Percentiles rank a stretch among this genome's conserved stretches.
These are phyloP conservation scores for Kentomonas sorsogonicus DNA, from an alignment of 208 protist species.

Conservation along the genomic window DNA sequence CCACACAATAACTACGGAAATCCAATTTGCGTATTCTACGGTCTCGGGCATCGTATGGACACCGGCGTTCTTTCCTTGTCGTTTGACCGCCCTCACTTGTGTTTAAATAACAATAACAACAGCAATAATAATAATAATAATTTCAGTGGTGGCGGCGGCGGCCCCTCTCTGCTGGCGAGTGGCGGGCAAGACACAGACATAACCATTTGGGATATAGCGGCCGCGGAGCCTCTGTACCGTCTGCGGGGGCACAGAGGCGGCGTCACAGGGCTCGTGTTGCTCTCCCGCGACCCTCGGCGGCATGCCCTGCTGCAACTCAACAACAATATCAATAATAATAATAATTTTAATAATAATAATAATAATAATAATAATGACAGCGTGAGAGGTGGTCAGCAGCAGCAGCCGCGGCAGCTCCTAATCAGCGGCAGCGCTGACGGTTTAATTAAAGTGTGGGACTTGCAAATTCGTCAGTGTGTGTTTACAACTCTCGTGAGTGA, in stretches of 20 bases:
- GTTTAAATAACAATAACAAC: neutral
- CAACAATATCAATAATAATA: neutral
- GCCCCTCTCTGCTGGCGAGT: conserved; percentile 2
- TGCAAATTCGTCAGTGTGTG: conserved; percentile 73
- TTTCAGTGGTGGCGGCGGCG: neutral
- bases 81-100: no score
- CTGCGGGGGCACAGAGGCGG: conserved; percentile 84
- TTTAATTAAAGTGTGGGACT: conserved; percentile 86
- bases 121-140: neutral
- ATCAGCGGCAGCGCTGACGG: conserved; percentile 80
- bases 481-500: conserved; percentile 83
- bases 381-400: neutral
- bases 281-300: conserved; percentile 17
- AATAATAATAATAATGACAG: neutral
- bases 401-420: conserved; percentile 21
- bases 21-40: conserved; percentile 77
- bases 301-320: neutral
- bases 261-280: conserved; percentile 61
- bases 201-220: conserved; percentile 96
- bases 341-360: conserved; percentile 1
- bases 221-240: conserved; percentile 65
- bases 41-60: conserved; percentile 74
- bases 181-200: conserved; percentile 96
- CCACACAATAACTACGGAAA: conserved; percentile 74
- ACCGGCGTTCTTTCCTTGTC: conserved; percentile 86